Evolutionary conservation across 2,329 filamentous ascomycete species (phyloP), one percentile per base, ranked within the genome.

Genomic region (Amauroascus verrucosus): DNA sequence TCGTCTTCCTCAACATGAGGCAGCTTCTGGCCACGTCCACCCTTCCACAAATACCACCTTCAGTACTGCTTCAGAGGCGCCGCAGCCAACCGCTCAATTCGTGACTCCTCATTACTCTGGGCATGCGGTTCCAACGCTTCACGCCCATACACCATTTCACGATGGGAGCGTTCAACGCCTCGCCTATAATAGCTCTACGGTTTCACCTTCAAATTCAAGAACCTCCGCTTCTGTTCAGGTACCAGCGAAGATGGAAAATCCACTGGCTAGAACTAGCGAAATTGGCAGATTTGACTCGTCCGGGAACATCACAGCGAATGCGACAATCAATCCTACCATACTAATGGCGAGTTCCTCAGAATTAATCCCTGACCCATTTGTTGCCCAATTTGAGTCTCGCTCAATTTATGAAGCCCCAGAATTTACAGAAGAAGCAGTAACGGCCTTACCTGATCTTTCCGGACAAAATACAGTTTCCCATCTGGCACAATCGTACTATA

Each of bases 71-170:
- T n/a, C 33, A 3, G 47, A 49, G 5, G 6, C 24, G 6, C 28
- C 47, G 3, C 44, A 46, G n/a, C 20, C 9, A 24, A n/a, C 30
- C 4, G 18, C 18, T 13, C 46, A 48, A 11, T 38, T 37, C 20
- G 2, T 26, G 3, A 38, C 11, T 24, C 38, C 38, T 8, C n/a
- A 51, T 16, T 51, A 51, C 24, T 14, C 3, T 3, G 48, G 38
- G 3, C 48, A 44, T 6, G n/a, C 16, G 2, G 3, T 35, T 4
- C 14, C 37, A 43, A 33, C 11, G 14, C 26, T n/a, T 4, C 48
- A 51, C 33, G 37, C 48, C n/a, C 48, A 51, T 51, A 33, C 38
- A 3, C 48, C 35, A 16, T 44, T 33, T 8, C n/a, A 43, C 5
- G 48, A 44, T 9, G 14, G 18, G 13, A 44, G 11, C 18, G 20